Base-by-base conservation (phyloP, 148 eudicot genomes). In the Silene latifolia region DNA sequence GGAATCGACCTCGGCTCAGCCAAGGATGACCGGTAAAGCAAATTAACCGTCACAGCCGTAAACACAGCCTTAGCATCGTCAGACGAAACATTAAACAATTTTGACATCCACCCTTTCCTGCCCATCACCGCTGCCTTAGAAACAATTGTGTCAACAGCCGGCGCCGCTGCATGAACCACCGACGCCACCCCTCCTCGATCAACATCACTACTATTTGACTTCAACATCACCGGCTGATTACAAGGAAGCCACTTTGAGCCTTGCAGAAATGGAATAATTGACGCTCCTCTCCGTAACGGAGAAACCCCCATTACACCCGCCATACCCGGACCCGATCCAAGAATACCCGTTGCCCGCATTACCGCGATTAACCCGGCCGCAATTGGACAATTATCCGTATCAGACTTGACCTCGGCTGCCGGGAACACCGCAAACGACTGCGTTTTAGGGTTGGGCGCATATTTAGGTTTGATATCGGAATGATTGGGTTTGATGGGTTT, bases 1-100 rank as follows among this genome's bases (percentile, higher is more conserved):
- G 98, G 98, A 67, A 93, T 93, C 7, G 97, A 91, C 63, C 92
- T 83, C 0, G 98, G 92, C 83, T 91, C 94, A 0, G 92, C 98
- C 84, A 93, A 86, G 3, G 87, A 80, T 0, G 97, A 91, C 12
- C 83, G 83, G 63, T 83, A 91, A 48, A 93, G 77, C 57, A 93
- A 48, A 18, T 81, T 87, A 48, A 93, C 98, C 3, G 94, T 91
- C 25, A 88, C 79, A 5, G 93, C 96, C 20, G 98, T 91, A 39
- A 91, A 86, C 29, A 83, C 92, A 0, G 98, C 97, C 82, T 80
- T 93, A 0, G 97, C 94, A 81, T 91, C 97, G 32, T 91, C 97
- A 0, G 92, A 87, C 46, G 88, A 83, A 3, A 85, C 65, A 13
- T 74, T 82, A 73, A 87, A 66, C 74, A 91, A 9, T 70, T 80